Evolutionary conservation across 2,329 filamentous ascomycete genomes (phyloP).

Genomic region (Monosporascus sp.): DNA sequence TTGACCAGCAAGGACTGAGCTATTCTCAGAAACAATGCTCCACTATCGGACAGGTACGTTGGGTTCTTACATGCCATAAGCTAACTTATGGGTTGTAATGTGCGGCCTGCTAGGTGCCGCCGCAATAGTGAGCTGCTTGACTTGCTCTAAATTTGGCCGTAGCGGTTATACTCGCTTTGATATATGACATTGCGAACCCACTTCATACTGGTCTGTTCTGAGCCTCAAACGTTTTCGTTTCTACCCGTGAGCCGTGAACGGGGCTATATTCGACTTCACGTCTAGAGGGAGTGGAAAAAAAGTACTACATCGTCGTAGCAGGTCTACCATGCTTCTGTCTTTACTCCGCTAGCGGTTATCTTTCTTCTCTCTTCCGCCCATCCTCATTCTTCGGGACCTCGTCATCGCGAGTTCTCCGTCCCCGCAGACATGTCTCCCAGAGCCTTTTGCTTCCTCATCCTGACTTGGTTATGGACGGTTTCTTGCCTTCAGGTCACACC

Average conservation of each 20-base stretch:
- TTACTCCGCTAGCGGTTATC: neutral
- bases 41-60: neutral
- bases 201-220: neutral
- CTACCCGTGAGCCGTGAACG: too few species aligned
- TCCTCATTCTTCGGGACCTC: neutral
- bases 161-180: neutral
- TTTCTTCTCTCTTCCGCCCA: neutral
- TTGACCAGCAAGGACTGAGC: neutral
- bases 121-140: neutral
- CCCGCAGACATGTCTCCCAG: neutral
- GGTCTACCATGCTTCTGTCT: neutral
- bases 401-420: neutral
- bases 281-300: neutral
- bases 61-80: neutral
- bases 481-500: neutral
- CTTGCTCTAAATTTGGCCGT: neutral
- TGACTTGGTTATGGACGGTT: neutral
- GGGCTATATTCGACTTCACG: too few species aligned
- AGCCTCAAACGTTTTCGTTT: neutral
- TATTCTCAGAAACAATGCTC: neutral
- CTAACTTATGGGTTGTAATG: neutral
- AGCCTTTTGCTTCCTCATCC: neutral
- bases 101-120: neutral
- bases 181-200: neutral
- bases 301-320: neutral